Evolutionary conservation across 805 yeast genomes (phyloP).

Genomic region (Candida sonorensis): DNA sequence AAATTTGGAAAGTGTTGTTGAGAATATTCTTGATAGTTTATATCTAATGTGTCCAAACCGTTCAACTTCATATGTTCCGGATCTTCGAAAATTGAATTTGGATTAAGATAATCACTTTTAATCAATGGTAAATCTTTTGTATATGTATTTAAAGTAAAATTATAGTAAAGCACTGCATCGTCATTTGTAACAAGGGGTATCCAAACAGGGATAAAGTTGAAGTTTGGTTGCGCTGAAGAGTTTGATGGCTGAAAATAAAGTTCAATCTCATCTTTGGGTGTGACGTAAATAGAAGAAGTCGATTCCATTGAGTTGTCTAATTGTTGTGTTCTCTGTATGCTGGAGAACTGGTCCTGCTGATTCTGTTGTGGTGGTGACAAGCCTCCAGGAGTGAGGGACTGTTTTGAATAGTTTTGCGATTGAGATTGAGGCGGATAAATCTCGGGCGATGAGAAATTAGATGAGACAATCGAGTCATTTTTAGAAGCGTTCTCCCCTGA

Average conservation of each 20-base stretch:
- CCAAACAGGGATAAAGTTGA: conserved; percentile 44
- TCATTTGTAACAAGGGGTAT: conserved; percentile 50
- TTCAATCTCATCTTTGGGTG: conserved; percentile 21
- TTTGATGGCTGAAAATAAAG: conserved; percentile 19
- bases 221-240: conserved; percentile 17
- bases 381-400: no score
- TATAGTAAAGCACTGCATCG: conserved; percentile 52
- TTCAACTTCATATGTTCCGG: conserved; percentile 18
- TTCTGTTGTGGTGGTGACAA: conserved; percentile 2
- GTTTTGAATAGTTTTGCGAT: conserved; percentile 3
- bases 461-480: conserved; percentile 6
- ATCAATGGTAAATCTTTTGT: conserved; percentile 53
- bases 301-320: no score
- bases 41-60: conserved; percentile 19
- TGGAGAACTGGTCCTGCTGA: conserved; percentile 3
- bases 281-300: conserved; percentile 12
- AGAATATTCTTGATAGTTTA: conserved; percentile 7
- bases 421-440: conserved; percentile 1
- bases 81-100: conserved; percentile 24
- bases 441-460: conserved; percentile 7
- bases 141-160: conserved; percentile 52
- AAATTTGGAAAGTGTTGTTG: background rate
- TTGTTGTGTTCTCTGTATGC: no score
- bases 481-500: background rate
- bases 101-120: conserved; percentile 29